Base-by-base conservation (phyloP, 371 early-diverging fungal species). In the Mucor sp. region DNA sequence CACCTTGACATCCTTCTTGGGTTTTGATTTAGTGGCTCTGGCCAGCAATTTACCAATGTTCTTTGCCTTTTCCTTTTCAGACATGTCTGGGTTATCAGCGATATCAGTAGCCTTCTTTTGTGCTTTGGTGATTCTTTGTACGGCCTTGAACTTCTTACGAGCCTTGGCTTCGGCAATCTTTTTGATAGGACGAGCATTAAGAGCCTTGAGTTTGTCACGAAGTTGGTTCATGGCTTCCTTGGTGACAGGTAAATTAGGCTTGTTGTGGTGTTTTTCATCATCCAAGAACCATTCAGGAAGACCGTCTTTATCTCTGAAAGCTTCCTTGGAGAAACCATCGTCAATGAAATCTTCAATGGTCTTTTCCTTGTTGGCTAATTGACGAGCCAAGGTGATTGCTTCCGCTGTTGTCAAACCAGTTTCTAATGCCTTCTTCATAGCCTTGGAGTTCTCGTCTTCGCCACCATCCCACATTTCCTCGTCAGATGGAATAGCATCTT, bases 91-190 rank as follows among this genome's bases (percentile, higher is more conserved):
- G 74, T 93, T 92, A 17, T 95, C 93, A 60, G 89, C 92, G 65
- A 97, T 88, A 57, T 86, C 87, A 55, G 89, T 88, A 14, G 97
- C 94, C 85, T 97, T 97, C 87, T 93, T 92, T 73, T 91, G 88
- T 58, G 95, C 83, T 76, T 93, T 93, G 55, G 89, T 88, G 53
- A 96, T 56, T 58, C 90, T 88, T 72, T 90, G 87, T 30, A 87
- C 82, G 0, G 88, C 85, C 75, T 82, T 87, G 75, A 92, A 80
- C 91, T 96, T 94, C 87, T 98, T 97, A 65, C 99, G 88, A 41
- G 94, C 95, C 86, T 97, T 97, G 58, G 99, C 98, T 83, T 99
- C 99, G n/a, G 94, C 94, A 35, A 98, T 92, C 90, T 98, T 99
- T 80, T 98, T 98, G 80, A 98, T 97, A 21, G 98, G 97, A 41